These are phyloP conservation scores for Ascochyta viciae-villosae DNA, from an alignment of 2,329 filamentous ascomycete species.

Conservation along the genomic window DNA sequence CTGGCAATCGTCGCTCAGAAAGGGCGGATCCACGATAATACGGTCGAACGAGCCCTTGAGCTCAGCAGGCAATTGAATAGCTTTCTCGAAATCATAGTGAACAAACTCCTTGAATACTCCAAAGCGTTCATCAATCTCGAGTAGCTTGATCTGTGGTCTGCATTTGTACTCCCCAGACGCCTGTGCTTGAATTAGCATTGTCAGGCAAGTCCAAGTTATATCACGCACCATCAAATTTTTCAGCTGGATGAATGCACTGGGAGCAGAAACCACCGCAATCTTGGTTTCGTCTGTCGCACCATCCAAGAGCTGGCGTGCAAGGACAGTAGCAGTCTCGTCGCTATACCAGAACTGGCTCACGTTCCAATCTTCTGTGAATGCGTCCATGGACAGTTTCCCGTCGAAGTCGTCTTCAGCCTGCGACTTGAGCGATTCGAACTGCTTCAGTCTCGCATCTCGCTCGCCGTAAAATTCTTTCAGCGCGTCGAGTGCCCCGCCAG, in stretches of 20 bases:
- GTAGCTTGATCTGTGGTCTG: conserved; percentile 66
- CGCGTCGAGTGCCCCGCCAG: conserved; percentile 70
- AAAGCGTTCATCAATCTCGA: conserved; percentile 80
- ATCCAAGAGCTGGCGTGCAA: conserved; percentile 71
- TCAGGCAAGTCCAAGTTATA: background rate
- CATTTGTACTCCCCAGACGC: conserved; percentile 39
- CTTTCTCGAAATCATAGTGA: conserved; percentile 75
- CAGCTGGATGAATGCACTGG: conserved; percentile 78
- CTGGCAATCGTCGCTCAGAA: conserved; percentile 80
- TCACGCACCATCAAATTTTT: conserved; percentile 70
- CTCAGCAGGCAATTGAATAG: conserved; percentile 67
- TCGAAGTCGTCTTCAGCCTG: conserved; percentile 64
- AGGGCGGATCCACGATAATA: conserved; percentile 79
- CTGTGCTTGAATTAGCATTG: conserved; percentile 20
- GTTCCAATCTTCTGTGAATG: conserved; percentile 83
- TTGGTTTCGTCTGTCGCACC: conserved; percentile 63
- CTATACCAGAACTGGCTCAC: conserved; percentile 85
- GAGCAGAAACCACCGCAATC: conserved; percentile 75
- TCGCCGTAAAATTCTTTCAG: conserved; percentile 77
- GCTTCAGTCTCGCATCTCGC: conserved; percentile 69
- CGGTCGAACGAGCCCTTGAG: conserved; percentile 71
- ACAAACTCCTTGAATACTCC: conserved; percentile 76
- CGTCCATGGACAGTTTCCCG: conserved; percentile 66
- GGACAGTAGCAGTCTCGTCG: conserved; percentile 70
- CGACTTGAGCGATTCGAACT: conserved; percentile 72